Evolutionary conservation across 495 filamentous ascomycete genomes (phyloP).

Genomic region (Cetradonia linearis): DNA sequence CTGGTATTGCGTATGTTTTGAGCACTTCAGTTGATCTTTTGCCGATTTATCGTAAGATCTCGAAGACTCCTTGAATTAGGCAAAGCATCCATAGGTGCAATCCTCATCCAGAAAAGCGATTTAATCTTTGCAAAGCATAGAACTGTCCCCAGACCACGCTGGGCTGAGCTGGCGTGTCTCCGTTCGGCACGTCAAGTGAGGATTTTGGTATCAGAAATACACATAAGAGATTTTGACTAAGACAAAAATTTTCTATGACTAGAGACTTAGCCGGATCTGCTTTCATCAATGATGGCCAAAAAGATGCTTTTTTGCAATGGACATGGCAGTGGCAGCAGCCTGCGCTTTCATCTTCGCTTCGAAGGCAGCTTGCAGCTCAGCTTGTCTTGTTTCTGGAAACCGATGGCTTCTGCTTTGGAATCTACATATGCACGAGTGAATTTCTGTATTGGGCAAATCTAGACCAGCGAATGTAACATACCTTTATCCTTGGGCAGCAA

Average conservation of each 20-base stretch:
- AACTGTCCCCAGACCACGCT: too few species aligned
- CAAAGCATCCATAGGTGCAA: too few species aligned
- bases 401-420: conserved; percentile 3
- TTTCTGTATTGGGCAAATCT: neutral
- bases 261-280: neutral
- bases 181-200: too few species aligned
- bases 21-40: too few species aligned
- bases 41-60: too few species aligned
- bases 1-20: too few species aligned
- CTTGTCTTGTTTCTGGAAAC: conserved; percentile 7
- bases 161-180: too few species aligned
- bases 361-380: neutral
- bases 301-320: neutral
- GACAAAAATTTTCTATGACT: neutral
- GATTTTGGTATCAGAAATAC: neutral
- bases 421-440: neutral
- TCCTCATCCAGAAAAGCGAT: too few species aligned
- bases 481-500: conserved; percentile 10
- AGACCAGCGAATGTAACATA: neutral
- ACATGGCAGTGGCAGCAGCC: neutral
- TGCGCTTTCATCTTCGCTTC: conserved; percentile 2
- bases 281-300: neutral
- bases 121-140: too few species aligned
- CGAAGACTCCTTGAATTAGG: too few species aligned
- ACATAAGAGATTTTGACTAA: neutral